Base-by-base conservation (phyloP, 1,284 basidiomycete species). In the Cryptococcus sp. region DNA sequence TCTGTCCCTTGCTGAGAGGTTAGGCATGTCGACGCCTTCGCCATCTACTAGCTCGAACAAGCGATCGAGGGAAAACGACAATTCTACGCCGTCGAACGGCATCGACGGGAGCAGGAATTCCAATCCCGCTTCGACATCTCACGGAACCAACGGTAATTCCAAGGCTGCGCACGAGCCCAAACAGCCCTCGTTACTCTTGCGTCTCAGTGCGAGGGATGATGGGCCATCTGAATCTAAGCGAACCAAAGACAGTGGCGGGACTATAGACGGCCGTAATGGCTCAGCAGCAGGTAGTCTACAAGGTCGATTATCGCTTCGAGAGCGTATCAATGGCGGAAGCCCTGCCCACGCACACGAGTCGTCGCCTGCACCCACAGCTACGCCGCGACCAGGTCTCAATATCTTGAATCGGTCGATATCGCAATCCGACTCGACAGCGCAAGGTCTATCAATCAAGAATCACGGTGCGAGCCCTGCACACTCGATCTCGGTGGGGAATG, bases 1-100 rank as follows among this genome's bases (percentile, higher is more conserved):
- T 13, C 11, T 38, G 47, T 62, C 52, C 17, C 57, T 62, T 6
- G 55, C 55, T 5, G 50, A 52, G 27, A 48, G 60, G 27, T 35
- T 57, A 20, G 55, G 55, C 16, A 25, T 35, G 40, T 40, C 58
- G 17, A 52, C 53, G 17, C 46, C 48, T 38, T 30, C 39, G 10
- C 43, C 46, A 41, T 38, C 47, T 15, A 19, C 35, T 38, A 40
- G 30, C 8, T 35, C 46, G 19, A 47, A 11, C 22, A 54, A 54
- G 52, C 55, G 60, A 47, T 40, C 48, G 35, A 55, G 60, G 7
- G 48, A 57, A 22, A 23, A 15, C 16, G 51, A 50, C 16, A 15
- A 49, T 3, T 22, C 19, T 16, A 25, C 15, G 4, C 19, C 40
- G 25, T 19, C 3, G 22, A 19, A 17, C 16, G 20, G 19, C 3